Conservation (phyloP, 2,329 filamentous ascomycete genomes). For the Amauroascus verrucosus region DNA sequence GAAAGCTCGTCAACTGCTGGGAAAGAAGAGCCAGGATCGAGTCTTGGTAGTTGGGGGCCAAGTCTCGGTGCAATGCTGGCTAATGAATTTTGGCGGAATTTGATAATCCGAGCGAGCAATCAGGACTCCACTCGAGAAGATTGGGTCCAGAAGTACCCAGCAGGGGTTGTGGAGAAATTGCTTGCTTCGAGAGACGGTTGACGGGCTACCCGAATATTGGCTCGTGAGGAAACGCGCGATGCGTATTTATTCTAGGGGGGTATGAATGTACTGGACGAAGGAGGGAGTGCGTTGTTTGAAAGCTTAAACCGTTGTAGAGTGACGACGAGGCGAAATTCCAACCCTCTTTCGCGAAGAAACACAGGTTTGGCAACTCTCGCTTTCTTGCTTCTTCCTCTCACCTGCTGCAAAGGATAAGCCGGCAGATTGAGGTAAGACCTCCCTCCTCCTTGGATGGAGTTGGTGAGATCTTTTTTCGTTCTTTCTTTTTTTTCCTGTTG, state of each 20-base stretch:
- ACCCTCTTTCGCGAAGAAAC: neutral
- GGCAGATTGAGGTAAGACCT: conserved; percentile 5
- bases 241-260: neutral
- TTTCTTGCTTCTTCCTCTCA: neutral
- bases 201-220: conserved; percentile 1
- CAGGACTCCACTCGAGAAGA: conserved; percentile 5
- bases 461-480: conserved; percentile 2
- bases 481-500: conserved; percentile 9
- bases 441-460: conserved; percentile 1
- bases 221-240: conserved; percentile 6
- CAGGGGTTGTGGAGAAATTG: conserved; percentile 5
- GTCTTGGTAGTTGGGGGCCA: conserved; percentile 12
- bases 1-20: conserved; percentile 5
- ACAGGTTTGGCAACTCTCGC: neutral
- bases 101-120: conserved; percentile 8
- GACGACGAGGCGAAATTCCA: neutral
- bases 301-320: neutral
- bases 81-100: conserved; percentile 1
- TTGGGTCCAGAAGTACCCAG: conserved; percentile 2
- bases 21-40: conserved; percentile 6
- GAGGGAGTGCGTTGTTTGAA: neutral
- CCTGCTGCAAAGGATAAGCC: neutral
- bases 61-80: conserved; percentile 6
- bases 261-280: neutral
- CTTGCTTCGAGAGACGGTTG: conserved; percentile 4